Conservation (phyloP, 768 basidiomycete genomes). For the Gyrodon lividus region DNA sequence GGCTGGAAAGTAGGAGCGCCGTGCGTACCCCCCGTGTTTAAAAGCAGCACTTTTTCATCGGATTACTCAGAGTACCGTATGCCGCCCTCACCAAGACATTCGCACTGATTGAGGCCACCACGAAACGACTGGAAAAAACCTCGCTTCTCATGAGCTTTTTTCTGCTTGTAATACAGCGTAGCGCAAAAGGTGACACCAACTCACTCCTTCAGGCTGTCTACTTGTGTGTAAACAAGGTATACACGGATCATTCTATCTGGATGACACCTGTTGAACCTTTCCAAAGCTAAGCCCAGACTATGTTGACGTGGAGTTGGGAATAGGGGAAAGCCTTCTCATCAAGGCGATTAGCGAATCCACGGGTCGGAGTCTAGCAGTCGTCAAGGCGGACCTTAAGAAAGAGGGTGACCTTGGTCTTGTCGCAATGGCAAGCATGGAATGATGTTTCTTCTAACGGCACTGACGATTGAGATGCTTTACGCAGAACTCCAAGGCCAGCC, state of each 20-base stretch:
- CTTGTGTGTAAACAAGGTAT: slow-evolving; percentile 92
- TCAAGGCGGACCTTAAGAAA: slow-evolving; percentile 91
- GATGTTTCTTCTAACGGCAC: neutral
- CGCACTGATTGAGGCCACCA: slow-evolving; percentile 87
- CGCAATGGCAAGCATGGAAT: slow-evolving; percentile 68
- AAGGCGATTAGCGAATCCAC: slow-evolving; percentile 96
- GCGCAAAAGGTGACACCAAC: slow-evolving; percentile 68
- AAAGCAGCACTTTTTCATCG: neutral
- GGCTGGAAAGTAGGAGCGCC: slow-evolving; percentile 85
- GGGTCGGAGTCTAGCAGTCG: slow-evolving; percentile 75
- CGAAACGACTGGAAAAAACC: slow-evolving; percentile 92
- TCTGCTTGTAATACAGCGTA: slow-evolving; percentile 84
- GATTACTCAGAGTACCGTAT: slow-evolving; percentile 75
- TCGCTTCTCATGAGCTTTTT: slow-evolving; percentile 86
- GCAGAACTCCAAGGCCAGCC: slow-evolving; percentile 90
- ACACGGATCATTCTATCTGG: slow-evolving; percentile 20
- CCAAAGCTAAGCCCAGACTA: slow-evolving; percentile 90
- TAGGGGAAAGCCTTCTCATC: slow-evolving; percentile 90
- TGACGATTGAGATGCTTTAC: neutral
- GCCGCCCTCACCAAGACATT: slow-evolving; percentile 89
- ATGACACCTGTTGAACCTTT: neutral
- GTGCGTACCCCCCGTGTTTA: slow-evolving; percentile 46
- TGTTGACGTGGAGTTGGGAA: slow-evolving; percentile 90
- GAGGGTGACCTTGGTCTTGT: slow-evolving; percentile 96
- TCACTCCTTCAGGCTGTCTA: slow-evolving; percentile 89